Conservation (phyloP, 2,329 filamentous ascomycete genomes). For the Dryadomyces quercivorus region DNA sequence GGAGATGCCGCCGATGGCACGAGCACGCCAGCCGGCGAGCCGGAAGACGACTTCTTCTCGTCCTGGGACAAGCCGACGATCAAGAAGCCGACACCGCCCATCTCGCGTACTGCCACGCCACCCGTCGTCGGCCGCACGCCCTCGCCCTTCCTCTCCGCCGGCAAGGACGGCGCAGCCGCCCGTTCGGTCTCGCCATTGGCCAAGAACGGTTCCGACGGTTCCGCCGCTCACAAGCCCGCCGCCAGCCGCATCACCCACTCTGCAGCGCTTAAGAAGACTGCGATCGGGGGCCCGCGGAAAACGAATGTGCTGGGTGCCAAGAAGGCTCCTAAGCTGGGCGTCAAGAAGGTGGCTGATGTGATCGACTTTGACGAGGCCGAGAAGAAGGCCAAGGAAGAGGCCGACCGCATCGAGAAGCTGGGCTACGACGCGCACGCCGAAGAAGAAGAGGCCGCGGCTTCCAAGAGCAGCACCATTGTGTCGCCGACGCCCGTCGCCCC, state of each 20-base stretch:
- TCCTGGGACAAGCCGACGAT: conserved; percentile 98
- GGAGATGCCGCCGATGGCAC: conserved; percentile 49
- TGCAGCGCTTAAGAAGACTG: conserved; percentile 68
- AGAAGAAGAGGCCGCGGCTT: conserved; percentile 32
- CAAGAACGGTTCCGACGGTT: conserved; percentile 36
- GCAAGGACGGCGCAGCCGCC: conserved; percentile 52
- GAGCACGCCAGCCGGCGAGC: conserved; percentile 68
- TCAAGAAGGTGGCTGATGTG: conserved; percentile 75
- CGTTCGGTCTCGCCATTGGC: conserved; percentile 75
- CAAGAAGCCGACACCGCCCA: conserved; percentile 87
- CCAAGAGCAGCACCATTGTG: conserved; percentile 35
- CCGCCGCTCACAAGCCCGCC: conserved; percentile 38
- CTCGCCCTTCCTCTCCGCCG: conserved; percentile 81
- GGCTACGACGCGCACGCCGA: conserved; percentile 93
- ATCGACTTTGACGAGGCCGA: conserved; percentile 98
- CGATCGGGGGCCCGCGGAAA: conserved; percentile 61
- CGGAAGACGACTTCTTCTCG: conserved; percentile 92
- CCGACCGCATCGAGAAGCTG: conserved; percentile 86
- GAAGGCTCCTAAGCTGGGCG: conserved; percentile 70
- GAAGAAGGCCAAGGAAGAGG: conserved; percentile 94
- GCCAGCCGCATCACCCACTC: conserved; percentile 66
- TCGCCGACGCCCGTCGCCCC: conserved; percentile 67
- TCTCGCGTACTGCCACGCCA: conserved; percentile 81
- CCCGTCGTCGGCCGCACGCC: conserved; percentile 66
- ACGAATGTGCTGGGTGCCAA: conserved; percentile 76